These are phyloP conservation scores for Cystoderma amianthinum DNA, from an alignment of 768 basidiomycete genomes.

Conservation along the genomic window DNA sequence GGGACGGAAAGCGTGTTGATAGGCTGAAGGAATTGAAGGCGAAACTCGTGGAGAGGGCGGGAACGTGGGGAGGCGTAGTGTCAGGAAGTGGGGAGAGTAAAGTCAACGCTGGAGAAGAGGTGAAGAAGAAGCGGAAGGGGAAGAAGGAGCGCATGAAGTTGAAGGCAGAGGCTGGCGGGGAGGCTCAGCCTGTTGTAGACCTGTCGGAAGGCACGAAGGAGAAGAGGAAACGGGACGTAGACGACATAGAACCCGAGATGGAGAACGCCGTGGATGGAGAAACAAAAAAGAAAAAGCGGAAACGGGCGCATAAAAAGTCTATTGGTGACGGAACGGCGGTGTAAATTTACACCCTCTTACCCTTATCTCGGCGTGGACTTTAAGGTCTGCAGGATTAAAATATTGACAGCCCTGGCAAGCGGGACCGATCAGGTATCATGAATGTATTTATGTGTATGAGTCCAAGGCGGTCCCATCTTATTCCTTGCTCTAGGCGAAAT, in stretches of 20 bases:
- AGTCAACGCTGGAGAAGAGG: constrained; percentile 11
- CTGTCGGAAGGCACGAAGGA: background rate
- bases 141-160: constrained; percentile 61
- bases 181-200: background rate
- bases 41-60: constrained; percentile 41
- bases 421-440: too few species aligned
- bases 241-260: background rate
- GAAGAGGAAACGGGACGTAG: background rate
- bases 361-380: too few species aligned
- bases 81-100: constrained; percentile 13
- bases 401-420: too few species aligned
- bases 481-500: too few species aligned
- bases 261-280: background rate
- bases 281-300: background rate
- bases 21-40: constrained; percentile 69
- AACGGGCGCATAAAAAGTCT: background rate
- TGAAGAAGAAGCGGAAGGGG: constrained; percentile 57
- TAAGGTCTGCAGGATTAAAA: too few species aligned
- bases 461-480: too few species aligned
- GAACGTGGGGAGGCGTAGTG: constrained; percentile 8
- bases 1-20: constrained; percentile 58
- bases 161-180: constrained; percentile 20
- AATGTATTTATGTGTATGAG: too few species aligned
- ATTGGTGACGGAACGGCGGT: too few species aligned
- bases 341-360: too few species aligned